Evolutionary conservation across 2,329 filamentous ascomycete species (phyloP).

Genomic region (Colletotrichum sojae): DNA sequence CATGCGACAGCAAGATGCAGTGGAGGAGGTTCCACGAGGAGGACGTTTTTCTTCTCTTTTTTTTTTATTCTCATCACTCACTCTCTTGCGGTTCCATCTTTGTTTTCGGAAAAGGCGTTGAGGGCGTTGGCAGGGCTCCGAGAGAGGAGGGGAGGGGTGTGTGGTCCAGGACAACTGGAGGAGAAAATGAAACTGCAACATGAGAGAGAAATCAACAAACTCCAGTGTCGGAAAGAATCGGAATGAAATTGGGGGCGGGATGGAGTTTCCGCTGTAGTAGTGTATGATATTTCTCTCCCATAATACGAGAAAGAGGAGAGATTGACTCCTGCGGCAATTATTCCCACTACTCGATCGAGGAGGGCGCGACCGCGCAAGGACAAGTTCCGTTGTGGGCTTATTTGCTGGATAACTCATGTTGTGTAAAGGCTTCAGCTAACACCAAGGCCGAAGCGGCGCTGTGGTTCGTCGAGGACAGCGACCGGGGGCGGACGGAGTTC

Average conservation of each 20-base stretch:
- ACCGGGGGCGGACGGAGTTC: slow-evolving; percentile 12
- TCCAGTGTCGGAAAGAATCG: slow-evolving; percentile 28
- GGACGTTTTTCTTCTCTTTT: background rate
- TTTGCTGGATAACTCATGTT: slow-evolving; percentile 6
- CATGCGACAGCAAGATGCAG: slow-evolving; percentile 18
- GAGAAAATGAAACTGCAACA: slow-evolving; percentile 8
- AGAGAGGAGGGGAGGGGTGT: background rate
- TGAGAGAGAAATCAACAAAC: slow-evolving; percentile 13
- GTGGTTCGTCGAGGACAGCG: slow-evolving; percentile 17
- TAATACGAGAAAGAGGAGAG: slow-evolving; percentile 28
- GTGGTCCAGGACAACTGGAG: slow-evolving; percentile 6
- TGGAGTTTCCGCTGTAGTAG: slow-evolving; percentile 14
- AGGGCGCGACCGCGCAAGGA: background rate
- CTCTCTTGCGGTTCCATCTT: background rate
- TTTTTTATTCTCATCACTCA: too few relatives aligned
- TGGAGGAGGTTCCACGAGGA: slow-evolving; percentile 10
- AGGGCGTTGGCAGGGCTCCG: slow-evolving; percentile 1
- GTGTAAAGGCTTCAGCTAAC: slow-evolving; percentile 35
- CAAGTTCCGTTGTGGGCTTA: slow-evolving; percentile 38
- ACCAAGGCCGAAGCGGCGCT: background rate
- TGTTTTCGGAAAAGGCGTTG: slow-evolving; percentile 31
- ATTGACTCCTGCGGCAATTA: slow-evolving; percentile 31
- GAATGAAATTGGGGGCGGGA: slow-evolving; percentile 18
- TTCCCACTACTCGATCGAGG: slow-evolving; percentile 4
- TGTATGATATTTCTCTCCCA: slow-evolving; percentile 17